Conservation (phyloP, 2,329 filamentous ascomycete genomes). For the Chalaropsis ovoidea region DNA sequence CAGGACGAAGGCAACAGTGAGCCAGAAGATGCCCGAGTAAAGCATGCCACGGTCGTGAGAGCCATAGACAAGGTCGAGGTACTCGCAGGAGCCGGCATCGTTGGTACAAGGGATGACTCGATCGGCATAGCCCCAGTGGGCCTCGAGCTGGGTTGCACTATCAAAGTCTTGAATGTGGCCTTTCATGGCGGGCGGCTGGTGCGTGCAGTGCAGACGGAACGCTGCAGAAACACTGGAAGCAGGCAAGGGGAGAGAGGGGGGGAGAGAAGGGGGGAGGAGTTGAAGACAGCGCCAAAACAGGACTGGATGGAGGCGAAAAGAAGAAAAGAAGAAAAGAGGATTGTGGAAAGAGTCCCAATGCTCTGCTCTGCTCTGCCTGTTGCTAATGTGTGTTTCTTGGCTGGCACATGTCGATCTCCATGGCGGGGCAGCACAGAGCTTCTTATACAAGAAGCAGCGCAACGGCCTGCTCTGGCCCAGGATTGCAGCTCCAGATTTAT, state of each 20-base stretch:
- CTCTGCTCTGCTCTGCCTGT: neutral
- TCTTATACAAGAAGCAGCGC: conserved; percentile 6
- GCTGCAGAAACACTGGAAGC: neutral
- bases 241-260: neutral
- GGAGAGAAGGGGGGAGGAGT: neutral
- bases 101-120: conserved; percentile 39
- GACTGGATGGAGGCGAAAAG: neutral
- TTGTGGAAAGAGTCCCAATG: neutral
- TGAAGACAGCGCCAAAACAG: neutral
- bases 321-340: neutral
- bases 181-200: conserved; percentile 25
- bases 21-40: conserved; percentile 44
- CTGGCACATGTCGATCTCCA: conserved; percentile 8
- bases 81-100: conserved; percentile 40
- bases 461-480: neutral
- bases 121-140: conserved; percentile 42
- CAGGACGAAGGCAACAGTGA: conserved; percentile 37
- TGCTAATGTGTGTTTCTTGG: conserved; percentile 4
- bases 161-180: conserved; percentile 38
- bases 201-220: neutral
- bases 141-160: conserved; percentile 32
- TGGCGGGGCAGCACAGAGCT: conserved; percentile 3
- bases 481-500: neutral
- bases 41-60: conserved; percentile 44
- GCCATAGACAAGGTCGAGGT: conserved; percentile 43